phyloP scores from a whole-genome alignment of 768 basidiomycete species.

The Gloeophyllum trabeum region DNA sequence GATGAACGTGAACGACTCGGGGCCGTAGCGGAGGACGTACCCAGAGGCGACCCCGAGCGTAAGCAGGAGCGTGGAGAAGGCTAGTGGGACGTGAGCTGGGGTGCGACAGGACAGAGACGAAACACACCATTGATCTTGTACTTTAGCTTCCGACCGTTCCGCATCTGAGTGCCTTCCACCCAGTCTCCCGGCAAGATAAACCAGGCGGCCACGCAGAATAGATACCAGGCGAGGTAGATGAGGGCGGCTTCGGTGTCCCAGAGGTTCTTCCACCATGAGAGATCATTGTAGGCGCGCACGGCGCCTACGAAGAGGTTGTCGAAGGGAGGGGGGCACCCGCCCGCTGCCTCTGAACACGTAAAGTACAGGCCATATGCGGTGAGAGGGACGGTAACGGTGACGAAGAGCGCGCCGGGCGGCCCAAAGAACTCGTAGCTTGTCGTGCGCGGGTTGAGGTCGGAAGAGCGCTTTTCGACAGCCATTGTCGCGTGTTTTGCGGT shows the following conservation, averaged over 20 bases:
- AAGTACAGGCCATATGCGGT: conserved; percentile 69
- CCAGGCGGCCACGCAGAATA: conserved; percentile 81
- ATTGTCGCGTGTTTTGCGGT: too few relatives aligned
- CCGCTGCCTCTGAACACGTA: conserved; percentile 59
- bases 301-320: conserved; percentile 29
- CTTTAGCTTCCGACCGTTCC: conserved; percentile 64
- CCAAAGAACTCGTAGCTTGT: conserved; percentile 75
- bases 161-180: conserved; percentile 35
- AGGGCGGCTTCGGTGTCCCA: conserved; percentile 76
- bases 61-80: conserved; percentile 79
- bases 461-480: neutral
- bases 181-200: conserved; percentile 52
- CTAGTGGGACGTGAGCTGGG: conserved; percentile 26
- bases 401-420: conserved; percentile 62
- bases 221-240: conserved; percentile 84
- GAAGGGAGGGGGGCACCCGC: conserved; percentile 54
- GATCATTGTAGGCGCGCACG: conserved; percentile 31
- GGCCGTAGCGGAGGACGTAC: conserved; percentile 61
- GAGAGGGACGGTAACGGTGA: conserved; percentile 62
- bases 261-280: conserved; percentile 58
- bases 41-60: conserved; percentile 66
- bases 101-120: neutral
- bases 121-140: conserved; percentile 95
- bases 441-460: conserved; percentile 52
- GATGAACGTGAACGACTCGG: conserved; percentile 74